phyloP scores from a whole-genome alignment of 495 filamentous ascomycete genomes.

The Hypoxylon lienhwacheense region DNA sequence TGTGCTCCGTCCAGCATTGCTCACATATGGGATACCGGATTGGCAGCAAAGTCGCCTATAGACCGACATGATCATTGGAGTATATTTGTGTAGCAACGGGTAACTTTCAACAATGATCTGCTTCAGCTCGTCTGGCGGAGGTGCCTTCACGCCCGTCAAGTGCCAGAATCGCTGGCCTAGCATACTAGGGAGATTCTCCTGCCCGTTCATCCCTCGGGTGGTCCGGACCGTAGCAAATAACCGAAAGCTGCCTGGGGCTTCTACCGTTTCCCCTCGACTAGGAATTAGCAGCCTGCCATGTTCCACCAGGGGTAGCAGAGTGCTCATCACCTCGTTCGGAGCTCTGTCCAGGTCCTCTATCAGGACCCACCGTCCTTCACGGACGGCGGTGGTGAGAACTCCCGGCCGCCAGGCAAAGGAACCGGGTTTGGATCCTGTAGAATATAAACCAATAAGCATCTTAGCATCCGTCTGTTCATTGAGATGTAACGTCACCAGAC shows the following conservation, averaged over 20 bases:
- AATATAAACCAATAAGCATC: conserved; percentile 89
- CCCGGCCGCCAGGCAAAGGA: conserved; percentile 93
- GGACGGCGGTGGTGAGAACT: conserved; percentile 88
- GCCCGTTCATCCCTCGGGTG: conserved; percentile 67
- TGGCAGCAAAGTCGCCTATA: conserved; percentile 66
- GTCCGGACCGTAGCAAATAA: conserved; percentile 90
- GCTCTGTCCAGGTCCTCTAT: conserved; percentile 97
- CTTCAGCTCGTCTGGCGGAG: conserved; percentile 68
- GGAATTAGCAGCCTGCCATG: conserved; percentile 83
- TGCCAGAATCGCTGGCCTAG: conserved; percentile 85
- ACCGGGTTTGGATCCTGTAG: conserved; percentile 78
- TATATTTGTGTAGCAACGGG: conserved; percentile 68
- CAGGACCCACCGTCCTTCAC: conserved; percentile 91
- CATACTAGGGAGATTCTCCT: conserved; percentile 60
- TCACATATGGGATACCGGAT: conserved; percentile 53
- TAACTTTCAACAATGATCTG: conserved; percentile 70
- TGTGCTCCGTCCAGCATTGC: conserved; percentile 56
- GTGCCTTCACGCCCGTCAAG: conserved; percentile 66
- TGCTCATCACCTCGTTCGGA: conserved; percentile 91
- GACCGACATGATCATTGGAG: conserved; percentile 71
- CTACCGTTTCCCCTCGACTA: conserved; percentile 79
- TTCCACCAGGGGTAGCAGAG: conserved; percentile 87
- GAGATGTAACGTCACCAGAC: conserved; percentile 87
- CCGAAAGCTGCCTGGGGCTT: conserved; percentile 79
- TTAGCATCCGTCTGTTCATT: conserved; percentile 98